Evolutionary conservation across 2,329 filamentous ascomycete species (phyloP), one percentile per base, ranked within the genome.

Genomic region (Leptoxyphium fumago): DNA sequence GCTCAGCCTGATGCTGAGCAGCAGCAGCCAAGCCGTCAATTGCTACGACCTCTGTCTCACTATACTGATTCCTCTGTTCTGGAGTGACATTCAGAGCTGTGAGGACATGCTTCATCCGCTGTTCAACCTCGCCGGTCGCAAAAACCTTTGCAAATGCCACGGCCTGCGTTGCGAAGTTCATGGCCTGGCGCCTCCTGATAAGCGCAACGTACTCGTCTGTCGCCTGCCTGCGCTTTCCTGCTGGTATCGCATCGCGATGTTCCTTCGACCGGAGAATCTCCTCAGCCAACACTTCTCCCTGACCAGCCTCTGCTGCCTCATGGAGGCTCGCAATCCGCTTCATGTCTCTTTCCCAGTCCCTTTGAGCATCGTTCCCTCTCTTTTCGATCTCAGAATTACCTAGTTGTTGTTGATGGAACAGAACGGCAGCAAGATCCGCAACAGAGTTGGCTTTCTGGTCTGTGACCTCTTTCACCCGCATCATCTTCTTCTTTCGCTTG

Each of bases 371-470:
- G 18, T 14, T 30, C n/a, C 45, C 28, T 42, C 42, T 54, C 28
- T 48, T 58, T 47, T 46, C 46, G 38, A 43, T 47, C 44, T 57
- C 58, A 29, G 46, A 42, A 1, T 28, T 46, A 10, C 57, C 61
- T 34, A 55, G 58, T 39, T 62, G 52, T 38, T 70, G 62, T 52
- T 75, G 72, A 47, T 71, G 65, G 21, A 59, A 48, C 43, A 80
- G 55, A 2, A 78, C 73, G 15, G 72, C 70, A 1, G 75, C 74
- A 18, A 78, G 56, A 53, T 80, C 77, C 5, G 75, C 77, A 15
- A 78, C 67, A 38, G 66, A 70, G 45, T 76, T 79, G n/a, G 74
- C 75, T 57, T 75, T 77, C 56, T 80, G 77, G 54, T 80, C 66
- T 75, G 79, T 78, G 39, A 80, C 63, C 44, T 64, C 65, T n/a